Percentiles rank a stretch among this genome's conserved stretches.
phyloP scores from a whole-genome alignment of 495 filamentous ascomycete genomes.

The Tuber magnatum region DNA sequence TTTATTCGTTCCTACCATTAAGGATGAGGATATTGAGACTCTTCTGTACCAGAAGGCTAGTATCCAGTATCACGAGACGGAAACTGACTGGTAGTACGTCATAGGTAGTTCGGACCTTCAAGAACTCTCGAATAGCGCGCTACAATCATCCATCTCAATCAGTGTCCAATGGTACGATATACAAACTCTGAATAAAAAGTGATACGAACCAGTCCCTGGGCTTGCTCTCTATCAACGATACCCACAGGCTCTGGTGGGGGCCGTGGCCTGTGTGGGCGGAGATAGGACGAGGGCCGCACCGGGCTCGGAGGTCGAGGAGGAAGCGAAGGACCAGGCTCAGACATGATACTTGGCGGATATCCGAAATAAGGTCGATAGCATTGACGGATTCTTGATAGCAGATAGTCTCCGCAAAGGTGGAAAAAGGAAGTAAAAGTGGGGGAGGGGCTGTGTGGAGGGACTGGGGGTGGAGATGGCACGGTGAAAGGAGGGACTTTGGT shows the following conservation, averaged over 20 bases:
- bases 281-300: conserved; percentile 80
- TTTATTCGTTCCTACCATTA: conserved; percentile 59
- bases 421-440: conserved; percentile 8
- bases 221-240: conserved; percentile 81
- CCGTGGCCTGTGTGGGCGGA: conserved; percentile 57
- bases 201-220: conserved; percentile 76
- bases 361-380: conserved; percentile 16
- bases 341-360: conserved; percentile 34
- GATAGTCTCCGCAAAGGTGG: not conserved
- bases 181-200: conserved; percentile 8
- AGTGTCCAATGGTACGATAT: conserved; percentile 10
- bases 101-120: conserved; percentile 94
- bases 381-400: conserved; percentile 20
- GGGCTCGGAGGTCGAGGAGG: conserved; percentile 29
- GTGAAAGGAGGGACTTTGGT: conserved; percentile 6
- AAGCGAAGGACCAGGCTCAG: conserved; percentile 23
- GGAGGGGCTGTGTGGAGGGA: not conserved
- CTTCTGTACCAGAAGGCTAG: conserved; percentile 89
- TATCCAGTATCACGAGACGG: conserved; percentile 92
- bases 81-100: conserved; percentile 98
- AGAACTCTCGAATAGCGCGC: conserved; percentile 78
- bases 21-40: conserved; percentile 94
- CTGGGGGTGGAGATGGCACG: conserved; percentile 2
- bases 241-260: conserved; percentile 56
- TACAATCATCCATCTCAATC: conserved; percentile 17